Conservation (phyloP, 2,329 filamentous ascomycete genomes). For the Penicillium sp. region DNA sequence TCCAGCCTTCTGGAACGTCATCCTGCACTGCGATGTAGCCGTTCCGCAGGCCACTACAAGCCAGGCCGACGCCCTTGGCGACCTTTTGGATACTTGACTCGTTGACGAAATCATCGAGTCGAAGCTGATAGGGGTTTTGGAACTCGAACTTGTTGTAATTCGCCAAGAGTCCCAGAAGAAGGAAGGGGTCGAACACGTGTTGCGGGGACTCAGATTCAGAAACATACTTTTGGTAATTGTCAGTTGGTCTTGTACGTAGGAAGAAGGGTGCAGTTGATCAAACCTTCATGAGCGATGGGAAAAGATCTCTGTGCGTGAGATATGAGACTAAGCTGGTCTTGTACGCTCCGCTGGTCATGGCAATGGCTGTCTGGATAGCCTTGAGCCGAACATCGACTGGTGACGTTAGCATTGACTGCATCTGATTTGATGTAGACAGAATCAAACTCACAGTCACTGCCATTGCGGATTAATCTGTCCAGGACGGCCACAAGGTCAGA, state of each 20-base stretch:
- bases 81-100: slow-evolving; percentile 81
- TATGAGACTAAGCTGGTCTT: slow-evolving; percentile 92
- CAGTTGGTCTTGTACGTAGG: neutral
- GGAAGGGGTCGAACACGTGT: slow-evolving; percentile 69
- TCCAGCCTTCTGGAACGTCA: slow-evolving; percentile 87
- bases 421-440: too few relatives aligned
- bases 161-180: slow-evolving; percentile 77
- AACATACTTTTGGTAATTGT: slow-evolving; percentile 58
- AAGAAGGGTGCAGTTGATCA: slow-evolving; percentile 10
- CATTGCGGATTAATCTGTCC: slow-evolving; percentile 77
- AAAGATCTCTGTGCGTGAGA: slow-evolving; percentile 89
- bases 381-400: slow-evolving; percentile 71
- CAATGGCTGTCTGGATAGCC: slow-evolving; percentile 75
- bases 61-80: slow-evolving; percentile 68
- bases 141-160: slow-evolving; percentile 99
- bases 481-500: slow-evolving; percentile 81
- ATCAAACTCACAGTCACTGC: slow-evolving; percentile 59
- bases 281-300: slow-evolving; percentile 92
- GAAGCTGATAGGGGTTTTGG: slow-evolving; percentile 89
- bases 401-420: neutral
- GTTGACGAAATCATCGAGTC: slow-evolving; percentile 93
- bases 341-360: slow-evolving; percentile 88
- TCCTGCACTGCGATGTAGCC: slow-evolving; percentile 84
- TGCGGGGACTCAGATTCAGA: slow-evolving; percentile 68
- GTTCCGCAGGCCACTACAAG: slow-evolving; percentile 64